Base-by-base conservation (phyloP, 345 rosid species). In the Eucalyptus regnans region DNA sequence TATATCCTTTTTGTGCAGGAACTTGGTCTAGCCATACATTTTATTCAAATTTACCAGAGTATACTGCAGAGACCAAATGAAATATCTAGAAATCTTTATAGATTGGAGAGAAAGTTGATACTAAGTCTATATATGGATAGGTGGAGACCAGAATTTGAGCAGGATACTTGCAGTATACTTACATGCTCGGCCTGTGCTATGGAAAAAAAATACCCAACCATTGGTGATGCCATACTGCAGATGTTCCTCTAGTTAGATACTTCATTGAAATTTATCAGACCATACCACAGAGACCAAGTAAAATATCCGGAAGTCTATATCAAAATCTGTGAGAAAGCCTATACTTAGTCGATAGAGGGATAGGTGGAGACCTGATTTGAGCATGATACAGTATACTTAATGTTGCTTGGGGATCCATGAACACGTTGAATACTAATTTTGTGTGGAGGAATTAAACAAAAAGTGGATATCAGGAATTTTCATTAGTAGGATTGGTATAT, bases 1-100 rank as follows among this genome's bases (percentile, higher is more conserved):
- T 87, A 96, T 95, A 97, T 97, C 99, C 99, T 41, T 80, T 62
- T 62, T 27, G 68, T 4, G 9, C 37, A 37, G 9, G 37, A 64
- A 13, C 71, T 64, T 64, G 9, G 7, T 14, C 71, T 64, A 29
- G 37, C 9, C 15, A 29, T 29, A 13, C 8, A 62, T 9, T 62
- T 62, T 4, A n/a, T 64, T 12, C 20, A n/a, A 64, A n/a, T n/a
- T 15, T n/a, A 14, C 37, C 37, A 1, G 20, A n/a, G 14, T n/a
- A n/a, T 29, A 64, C 18, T 7, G 76, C 20, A 64, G 20, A 64
- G 3, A 64, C 1, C 18, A n/a, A 64, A 15, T 2, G 8, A 64
- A 64, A 13, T 64, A 64, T n/a, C 37, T 14, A 64, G 37, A 14
- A 64, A 4, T n/a, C 18, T n/a, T 3, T 64, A 14, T 64, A 18